Percentiles rank a stretch among this genome's conserved stretches.
These are phyloP conservation scores for Solanum hybrid DNA, from an alignment of 305 asterid species.

Conservation along the genomic window DNA sequence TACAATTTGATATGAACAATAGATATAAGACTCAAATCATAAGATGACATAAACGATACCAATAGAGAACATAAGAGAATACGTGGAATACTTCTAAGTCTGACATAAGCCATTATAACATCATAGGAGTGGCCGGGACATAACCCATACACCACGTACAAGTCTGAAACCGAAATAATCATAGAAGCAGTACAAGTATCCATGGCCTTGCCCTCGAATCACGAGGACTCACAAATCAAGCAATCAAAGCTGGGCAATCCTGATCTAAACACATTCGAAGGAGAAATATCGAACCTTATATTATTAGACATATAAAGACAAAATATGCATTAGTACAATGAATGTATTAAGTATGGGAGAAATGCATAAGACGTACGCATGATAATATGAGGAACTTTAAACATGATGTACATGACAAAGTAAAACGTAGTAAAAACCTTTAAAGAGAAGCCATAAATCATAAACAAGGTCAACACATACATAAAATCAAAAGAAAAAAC, in stretches of 20 bases:
- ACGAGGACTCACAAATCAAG: background rate
- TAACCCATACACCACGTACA: background rate
- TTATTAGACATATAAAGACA: background rate
- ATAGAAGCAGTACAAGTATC: background rate
- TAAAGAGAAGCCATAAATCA: background rate
- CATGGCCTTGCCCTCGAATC: background rate
- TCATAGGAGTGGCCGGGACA: too few species aligned
- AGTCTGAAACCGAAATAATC: background rate
- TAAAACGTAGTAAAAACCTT: background rate
- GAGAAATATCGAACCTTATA: background rate
- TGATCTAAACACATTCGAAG: background rate
- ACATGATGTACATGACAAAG: background rate
- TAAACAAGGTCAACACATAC: background rate
- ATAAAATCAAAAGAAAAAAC: background rate
- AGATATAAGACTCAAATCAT: background rate
- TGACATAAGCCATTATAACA: background rate
- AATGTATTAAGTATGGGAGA: background rate
- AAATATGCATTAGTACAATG: background rate
- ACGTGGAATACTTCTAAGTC: background rate
- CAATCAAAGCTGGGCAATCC: background rate
- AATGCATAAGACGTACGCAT: background rate
- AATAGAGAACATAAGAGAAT: background rate
- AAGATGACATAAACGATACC: background rate
- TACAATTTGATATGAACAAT: too few species aligned
- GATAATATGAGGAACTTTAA: background rate